These are phyloP conservation scores for Mortierella hygrophila DNA, from an alignment of 192 early-diverging fungal genomes.

Conservation along the genomic window DNA sequence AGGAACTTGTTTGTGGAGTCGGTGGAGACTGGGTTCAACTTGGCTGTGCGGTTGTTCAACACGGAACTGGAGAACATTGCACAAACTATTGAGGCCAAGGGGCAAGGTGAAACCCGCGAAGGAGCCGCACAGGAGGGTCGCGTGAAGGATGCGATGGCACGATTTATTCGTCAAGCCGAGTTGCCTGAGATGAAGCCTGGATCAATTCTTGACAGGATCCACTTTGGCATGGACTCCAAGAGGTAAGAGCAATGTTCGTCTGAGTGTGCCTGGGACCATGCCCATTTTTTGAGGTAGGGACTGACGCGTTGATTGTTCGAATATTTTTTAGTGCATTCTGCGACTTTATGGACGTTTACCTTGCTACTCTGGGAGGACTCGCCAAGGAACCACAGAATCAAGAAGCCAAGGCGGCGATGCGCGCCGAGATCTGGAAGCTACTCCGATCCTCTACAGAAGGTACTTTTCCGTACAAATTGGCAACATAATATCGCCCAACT, in stretches of 20 bases:
- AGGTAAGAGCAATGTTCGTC: slow-evolving; percentile 4
- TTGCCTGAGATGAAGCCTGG: slow-evolving; percentile 23
- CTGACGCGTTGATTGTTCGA: neutral
- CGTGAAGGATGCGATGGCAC: slow-evolving; percentile 36
- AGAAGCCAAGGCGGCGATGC: slow-evolving; percentile 10
- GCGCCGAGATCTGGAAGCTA: slow-evolving; percentile 18
- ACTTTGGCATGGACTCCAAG: slow-evolving; percentile 34
- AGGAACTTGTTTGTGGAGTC: slow-evolving; percentile 28
- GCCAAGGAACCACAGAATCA: slow-evolving; percentile 21
- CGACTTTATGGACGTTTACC: slow-evolving; percentile 31
- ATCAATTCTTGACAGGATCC: slow-evolving; percentile 24
- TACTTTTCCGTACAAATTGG: neutral
- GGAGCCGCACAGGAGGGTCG: slow-evolving; percentile 29
- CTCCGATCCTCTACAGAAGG: slow-evolving; percentile 24
- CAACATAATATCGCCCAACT: neutral
- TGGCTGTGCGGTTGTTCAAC: slow-evolving; percentile 27
- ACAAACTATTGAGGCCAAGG: slow-evolving; percentile 28
- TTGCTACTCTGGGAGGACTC: slow-evolving; percentile 18
- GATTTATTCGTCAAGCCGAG: slow-evolving; percentile 32
- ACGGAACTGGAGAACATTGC: slow-evolving; percentile 32
- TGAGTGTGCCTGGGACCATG: neutral
- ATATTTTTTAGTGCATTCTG: slow-evolving; percentile 20
- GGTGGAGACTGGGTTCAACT: slow-evolving; percentile 24
- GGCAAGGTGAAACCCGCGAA: slow-evolving; percentile 32
- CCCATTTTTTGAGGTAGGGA: neutral